These are phyloP conservation scores for Fusarium burgessii DNA, from an alignment of 2,329 filamentous ascomycete genomes.

Conservation along the genomic window DNA sequence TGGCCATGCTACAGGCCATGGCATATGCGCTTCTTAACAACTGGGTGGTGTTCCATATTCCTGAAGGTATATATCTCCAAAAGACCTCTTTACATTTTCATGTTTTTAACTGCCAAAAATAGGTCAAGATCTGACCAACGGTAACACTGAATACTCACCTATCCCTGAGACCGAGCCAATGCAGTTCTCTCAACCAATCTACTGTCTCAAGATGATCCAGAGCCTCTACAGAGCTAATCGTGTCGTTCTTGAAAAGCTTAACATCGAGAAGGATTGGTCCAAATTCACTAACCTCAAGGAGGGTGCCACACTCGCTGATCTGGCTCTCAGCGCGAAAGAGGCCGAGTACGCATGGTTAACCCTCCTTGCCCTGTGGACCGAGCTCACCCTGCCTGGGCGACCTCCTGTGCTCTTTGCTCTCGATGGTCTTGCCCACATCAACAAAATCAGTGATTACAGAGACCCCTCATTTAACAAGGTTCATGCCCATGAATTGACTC, in stretches of 20 bases:
- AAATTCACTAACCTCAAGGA: constrained; percentile 61
- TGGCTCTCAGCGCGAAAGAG: constrained; percentile 79
- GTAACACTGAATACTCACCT: constrained; percentile 82
- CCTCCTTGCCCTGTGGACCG: constrained; percentile 83
- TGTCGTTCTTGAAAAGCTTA: constrained; percentile 67
- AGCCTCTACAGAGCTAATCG: constrained; percentile 80
- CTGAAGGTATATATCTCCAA: constrained; percentile 74
- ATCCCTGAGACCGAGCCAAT: constrained; percentile 68
- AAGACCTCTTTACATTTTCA: not conserved
- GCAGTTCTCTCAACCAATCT: constrained; percentile 82
- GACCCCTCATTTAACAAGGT: constrained; percentile 77
- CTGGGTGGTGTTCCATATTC: constrained; percentile 90
- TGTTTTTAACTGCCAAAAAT: constrained; percentile 12
- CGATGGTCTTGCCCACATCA: constrained; percentile 85
- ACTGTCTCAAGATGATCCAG: constrained; percentile 79
- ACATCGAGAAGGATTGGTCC: constrained; percentile 59
- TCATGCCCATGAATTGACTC: constrained; percentile 85
- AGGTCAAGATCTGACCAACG: constrained; percentile 84
- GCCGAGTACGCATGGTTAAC: constrained; percentile 82
- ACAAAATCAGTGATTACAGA: constrained; percentile 82
- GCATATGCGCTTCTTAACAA: constrained; percentile 82
- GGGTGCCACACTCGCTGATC: constrained; percentile 72
- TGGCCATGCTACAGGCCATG: constrained; percentile 86
- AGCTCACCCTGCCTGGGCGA: constrained; percentile 70
- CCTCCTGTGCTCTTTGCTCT: constrained; percentile 77